Evolutionary conservation across 176 grass and related monocot genomes (phyloP), one percentile per base, ranked within the genome.

Genomic region (Poa annua): DNA sequence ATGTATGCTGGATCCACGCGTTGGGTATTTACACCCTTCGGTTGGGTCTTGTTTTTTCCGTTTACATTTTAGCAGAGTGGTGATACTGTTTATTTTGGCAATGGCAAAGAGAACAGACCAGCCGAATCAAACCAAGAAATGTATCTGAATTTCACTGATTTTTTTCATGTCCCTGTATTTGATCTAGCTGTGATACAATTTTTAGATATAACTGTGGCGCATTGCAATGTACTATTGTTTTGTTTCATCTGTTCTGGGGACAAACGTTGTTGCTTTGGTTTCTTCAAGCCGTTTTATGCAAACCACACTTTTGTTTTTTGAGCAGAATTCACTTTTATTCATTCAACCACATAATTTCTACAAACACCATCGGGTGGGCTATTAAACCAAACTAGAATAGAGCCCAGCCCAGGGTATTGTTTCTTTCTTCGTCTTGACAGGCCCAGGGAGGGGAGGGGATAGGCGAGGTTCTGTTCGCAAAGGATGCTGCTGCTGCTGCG

Each of bases 401-500:
- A n/a, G n/a, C n/a, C n/a, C n/a, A n/a, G n/a, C n/a, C n/a, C n/a
- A n/a, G n/a, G n/a, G n/a, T n/a, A n/a, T n/a, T n/a, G n/a, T n/a
- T n/a, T n/a, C n/a, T n/a, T n/a, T n/a, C n/a, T n/a, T n/a, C n/a
- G n/a, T n/a, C n/a, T n/a, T n/a, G n/a, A n/a, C n/a, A n/a, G n/a
- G n/a, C n/a, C n/a, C n/a, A n/a, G n/a, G n/a, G n/a, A n/a, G n/a
- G 29, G 45, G 62, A 80, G 60, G 47, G 62, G 78, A 80, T 80
- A 68, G 68, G 32, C 62, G 63, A 80, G 62, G 62, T 80, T 74
- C 47, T 65, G 60, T 51, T 25, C 66, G 61, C 19, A 32, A 67
- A 75, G 53, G 70, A 45, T 89, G 62, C 63, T 85, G 60, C 82
- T 85, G 60, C 82, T 76, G 29, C 14, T 85, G 70, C 77, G 87